Evolutionary conservation across 148 eudicot species (phyloP).

Genomic region (Chenopodium suecicum): DNA sequence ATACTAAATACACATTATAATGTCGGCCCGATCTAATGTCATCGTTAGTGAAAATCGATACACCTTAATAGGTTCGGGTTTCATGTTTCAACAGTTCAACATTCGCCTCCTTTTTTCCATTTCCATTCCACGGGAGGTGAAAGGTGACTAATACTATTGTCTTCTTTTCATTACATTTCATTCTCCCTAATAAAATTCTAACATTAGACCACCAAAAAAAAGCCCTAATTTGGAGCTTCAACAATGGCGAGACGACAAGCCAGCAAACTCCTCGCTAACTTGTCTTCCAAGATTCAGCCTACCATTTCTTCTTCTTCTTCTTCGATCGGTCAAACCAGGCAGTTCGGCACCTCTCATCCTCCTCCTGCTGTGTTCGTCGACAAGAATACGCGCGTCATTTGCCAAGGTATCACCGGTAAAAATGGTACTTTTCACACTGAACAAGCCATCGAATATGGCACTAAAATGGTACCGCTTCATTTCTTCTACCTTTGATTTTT

Average conservation of each 20-base stretch:
- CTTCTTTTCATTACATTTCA: too few species aligned
- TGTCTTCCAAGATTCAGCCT: constrained; percentile 29
- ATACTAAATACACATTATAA: too few species aligned
- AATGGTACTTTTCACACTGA: constrained; percentile 96
- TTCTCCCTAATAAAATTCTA: too few species aligned
- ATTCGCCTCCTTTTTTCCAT: too few species aligned
- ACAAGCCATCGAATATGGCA: constrained; percentile 95
- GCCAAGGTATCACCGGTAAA: constrained; percentile 94
- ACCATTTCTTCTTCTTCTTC: constrained; percentile 25
- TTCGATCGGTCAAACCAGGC: constrained; percentile 41
- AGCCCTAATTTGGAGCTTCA: constrained; percentile 29
- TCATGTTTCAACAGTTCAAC: too few species aligned
- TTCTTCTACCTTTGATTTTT: neutral
- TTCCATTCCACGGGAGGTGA: too few species aligned
- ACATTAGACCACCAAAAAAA: too few species aligned
- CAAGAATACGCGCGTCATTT: constrained; percentile 86
- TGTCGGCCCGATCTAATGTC: too few species aligned
- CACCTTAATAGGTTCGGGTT: too few species aligned
- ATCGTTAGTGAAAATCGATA: too few species aligned
- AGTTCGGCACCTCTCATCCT: constrained; percentile 59
- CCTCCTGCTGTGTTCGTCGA: constrained; percentile 92
- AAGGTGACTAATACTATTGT: too few species aligned
- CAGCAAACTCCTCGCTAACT: constrained; percentile 20
- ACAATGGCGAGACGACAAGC: constrained; percentile 54
- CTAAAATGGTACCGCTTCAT: constrained; percentile 63